Base-by-base conservation (phyloP, 2,329 filamentous ascomycete species). In the Trichoderma sp. region DNA sequence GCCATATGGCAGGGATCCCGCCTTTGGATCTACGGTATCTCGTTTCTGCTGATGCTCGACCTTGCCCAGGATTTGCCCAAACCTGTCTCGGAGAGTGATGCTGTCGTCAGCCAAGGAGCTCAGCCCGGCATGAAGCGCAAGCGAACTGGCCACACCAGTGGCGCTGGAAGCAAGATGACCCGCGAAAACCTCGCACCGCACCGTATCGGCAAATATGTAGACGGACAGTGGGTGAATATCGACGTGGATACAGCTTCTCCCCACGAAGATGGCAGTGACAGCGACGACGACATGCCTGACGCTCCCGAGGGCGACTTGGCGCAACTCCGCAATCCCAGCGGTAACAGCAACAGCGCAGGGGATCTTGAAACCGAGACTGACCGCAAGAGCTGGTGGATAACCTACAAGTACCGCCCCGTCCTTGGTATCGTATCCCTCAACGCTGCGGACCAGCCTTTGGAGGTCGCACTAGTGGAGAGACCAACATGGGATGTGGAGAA, bases 371-470 rank as follows among this genome's bases (percentile, higher is more conserved):
- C 72, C 62, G 72, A 72, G 57, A 75, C 73, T 68, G 74, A 75
- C 70, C 76, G 75, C 60, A 80, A 77, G 71, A 81, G 79, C 71
- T 87, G 83, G 81, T 98, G 94, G 93, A 88, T 90, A 77, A 97
- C 94, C 5, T 94, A 92, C 84, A 96, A 97, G 80, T 99, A 98
- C 81, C 87, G 94, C 70, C 92, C 94, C n/a, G 94, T 99, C 74
- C 84, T 99, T 71, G 96, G 94, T 66, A 81, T 89, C 47, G 85
- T 88, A 43, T 82, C 83, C 55, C 79, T 86, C 72, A 77, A 76
- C 65, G 74, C 72, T 24, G 78, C 81, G 31, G 77, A 78, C 73
- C 70, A 79, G 74, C 79, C 82, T 13, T 81, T 92, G 5, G 96
- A 99, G 80, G 92, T 97, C 58, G 94, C 93, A 2, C 83, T 98